These are phyloP conservation scores for Homolaphlyctis polyrhiza DNA, from an alignment of 371 early-diverging fungal genomes.

Conservation along the genomic window DNA sequence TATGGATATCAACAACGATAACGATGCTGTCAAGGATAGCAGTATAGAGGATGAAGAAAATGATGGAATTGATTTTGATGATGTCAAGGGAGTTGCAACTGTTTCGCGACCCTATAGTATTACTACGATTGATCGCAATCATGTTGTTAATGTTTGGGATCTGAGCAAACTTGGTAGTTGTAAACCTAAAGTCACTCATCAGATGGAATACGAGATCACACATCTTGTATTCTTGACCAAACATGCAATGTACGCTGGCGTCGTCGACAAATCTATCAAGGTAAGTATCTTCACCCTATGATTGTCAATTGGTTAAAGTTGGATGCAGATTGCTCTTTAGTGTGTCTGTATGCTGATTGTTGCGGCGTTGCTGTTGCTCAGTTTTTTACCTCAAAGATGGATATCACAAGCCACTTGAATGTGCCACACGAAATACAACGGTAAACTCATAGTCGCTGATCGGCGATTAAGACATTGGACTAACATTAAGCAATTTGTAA, in stretches of 20 bases:
- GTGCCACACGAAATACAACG: not conserved
- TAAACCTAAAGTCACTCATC: conserved; percentile 2
- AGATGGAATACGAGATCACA: conserved; percentile 8
- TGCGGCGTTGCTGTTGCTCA: conserved; percentile 12
- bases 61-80: not conserved
- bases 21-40: not conserved
- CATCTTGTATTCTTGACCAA: conserved; percentile 20
- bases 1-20: not conserved
- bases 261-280: conserved; percentile 27
- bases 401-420: not conserved
- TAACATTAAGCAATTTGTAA: not conserved
- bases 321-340: not conserved
- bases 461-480: too few species aligned
- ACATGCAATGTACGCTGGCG: conserved; percentile 28
- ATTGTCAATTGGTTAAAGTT: not conserved
- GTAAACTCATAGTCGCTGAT: conserved; percentile 1
- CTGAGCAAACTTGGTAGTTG: conserved; percentile 7
- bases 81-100: conserved; percentile 1
- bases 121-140: conserved; percentile 21
- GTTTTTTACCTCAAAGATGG: conserved; percentile 8
- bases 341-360: conserved; percentile 30
- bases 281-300: conserved; percentile 5
- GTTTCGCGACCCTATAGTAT: conserved; percentile 14
- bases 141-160: conserved; percentile 25
- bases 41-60: not conserved